These are phyloP conservation scores for Coemansia sp. DNA, from an alignment of 192 early-diverging fungal genomes.

Conservation along the genomic window DNA sequence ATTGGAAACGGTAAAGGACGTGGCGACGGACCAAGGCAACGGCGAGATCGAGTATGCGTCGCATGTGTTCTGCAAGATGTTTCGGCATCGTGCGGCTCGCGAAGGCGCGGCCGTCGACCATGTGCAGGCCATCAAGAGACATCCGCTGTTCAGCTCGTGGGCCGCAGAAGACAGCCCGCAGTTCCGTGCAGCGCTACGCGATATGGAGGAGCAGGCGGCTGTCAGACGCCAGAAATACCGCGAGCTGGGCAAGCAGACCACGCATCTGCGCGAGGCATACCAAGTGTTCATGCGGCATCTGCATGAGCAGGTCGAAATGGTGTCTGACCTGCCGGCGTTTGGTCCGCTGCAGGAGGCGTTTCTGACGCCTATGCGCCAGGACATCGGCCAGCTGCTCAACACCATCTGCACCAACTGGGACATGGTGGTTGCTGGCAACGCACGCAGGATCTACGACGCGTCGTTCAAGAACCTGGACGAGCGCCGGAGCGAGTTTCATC, in stretches of 20 bases:
- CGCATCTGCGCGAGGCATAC: conserved; percentile 32
- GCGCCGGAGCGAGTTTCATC: conserved; percentile 33
- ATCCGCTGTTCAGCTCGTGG: conserved; percentile 49
- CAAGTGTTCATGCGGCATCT: conserved; percentile 39
- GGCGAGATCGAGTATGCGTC: not conserved
- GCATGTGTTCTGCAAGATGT: conserved; percentile 40
- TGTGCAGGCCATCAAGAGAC: conserved; percentile 1
- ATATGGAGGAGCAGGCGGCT: conserved; percentile 40
- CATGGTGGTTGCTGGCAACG: conserved; percentile 24
- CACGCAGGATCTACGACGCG: conserved; percentile 32
- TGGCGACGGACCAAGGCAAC: not conserved
- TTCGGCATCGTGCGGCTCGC: conserved; percentile 22
- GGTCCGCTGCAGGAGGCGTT: conserved; percentile 26
- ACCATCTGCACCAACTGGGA: conserved; percentile 50
- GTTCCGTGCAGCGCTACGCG: conserved; percentile 33
- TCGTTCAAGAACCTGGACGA: conserved; percentile 42
- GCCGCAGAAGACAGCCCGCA: conserved; percentile 42
- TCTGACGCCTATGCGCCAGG: conserved; percentile 29
- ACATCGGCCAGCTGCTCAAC: conserved; percentile 33
- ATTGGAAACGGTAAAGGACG: not conserved
- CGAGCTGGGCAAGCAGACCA: conserved; percentile 30
- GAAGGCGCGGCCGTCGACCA: not conserved
- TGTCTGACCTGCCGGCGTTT: conserved; percentile 21
- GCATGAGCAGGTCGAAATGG: conserved; percentile 11
- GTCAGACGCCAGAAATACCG: conserved; percentile 31